phyloP scores from a whole-genome alignment of 352 stramenopile species.

The Pythium coloratum region DNA sequence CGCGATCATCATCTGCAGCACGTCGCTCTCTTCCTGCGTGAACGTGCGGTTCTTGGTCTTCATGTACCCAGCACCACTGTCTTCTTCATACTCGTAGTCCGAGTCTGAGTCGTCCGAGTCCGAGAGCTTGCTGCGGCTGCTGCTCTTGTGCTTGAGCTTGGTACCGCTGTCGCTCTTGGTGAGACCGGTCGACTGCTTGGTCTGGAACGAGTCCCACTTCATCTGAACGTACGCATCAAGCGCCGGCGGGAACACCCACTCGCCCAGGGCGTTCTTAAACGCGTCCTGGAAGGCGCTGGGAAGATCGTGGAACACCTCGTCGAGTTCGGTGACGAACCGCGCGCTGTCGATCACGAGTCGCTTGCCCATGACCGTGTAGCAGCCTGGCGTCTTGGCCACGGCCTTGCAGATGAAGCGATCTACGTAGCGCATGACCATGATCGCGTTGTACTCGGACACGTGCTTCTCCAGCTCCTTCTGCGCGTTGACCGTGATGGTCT shows the following conservation, averaged over 20 bases:
- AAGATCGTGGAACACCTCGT: conserved; percentile 62
- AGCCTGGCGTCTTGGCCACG: conserved; percentile 61
- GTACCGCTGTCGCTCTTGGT: conserved; percentile 13
- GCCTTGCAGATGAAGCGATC: conserved; percentile 79
- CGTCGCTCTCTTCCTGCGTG: conserved; percentile 70
- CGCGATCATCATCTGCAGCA: conserved; percentile 79
- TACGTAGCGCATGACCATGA: conserved; percentile 83
- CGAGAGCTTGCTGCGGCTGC: conserved; percentile 21
- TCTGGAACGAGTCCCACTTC: conserved; percentile 79
- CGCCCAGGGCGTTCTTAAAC: conserved; percentile 48
- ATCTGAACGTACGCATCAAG: conserved; percentile 76
- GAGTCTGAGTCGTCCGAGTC: conserved; percentile 61
- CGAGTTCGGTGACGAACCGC: conserved; percentile 65
- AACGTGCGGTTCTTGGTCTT: conserved; percentile 53
- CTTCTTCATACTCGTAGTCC: conserved; percentile 56
- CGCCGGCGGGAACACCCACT: conserved; percentile 59
- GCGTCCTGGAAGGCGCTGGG: conserved; percentile 50
- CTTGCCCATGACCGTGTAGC: conserved; percentile 59
- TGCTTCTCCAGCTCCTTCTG: conserved; percentile 69
- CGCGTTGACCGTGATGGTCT: conserved; percentile 66
- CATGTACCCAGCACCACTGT: conserved; percentile 49
- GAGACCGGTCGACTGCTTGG: conserved; percentile 19
- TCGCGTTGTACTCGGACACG: conserved; percentile 73
- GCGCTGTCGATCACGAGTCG: conserved; percentile 66
- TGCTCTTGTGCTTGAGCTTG: conserved; percentile 17